A percentile compares a stretch with the other conserved stretches of the same genome.
Conservation (phyloP, 176 grass and related monocot genomes). For the Typha latifolia region DNA sequence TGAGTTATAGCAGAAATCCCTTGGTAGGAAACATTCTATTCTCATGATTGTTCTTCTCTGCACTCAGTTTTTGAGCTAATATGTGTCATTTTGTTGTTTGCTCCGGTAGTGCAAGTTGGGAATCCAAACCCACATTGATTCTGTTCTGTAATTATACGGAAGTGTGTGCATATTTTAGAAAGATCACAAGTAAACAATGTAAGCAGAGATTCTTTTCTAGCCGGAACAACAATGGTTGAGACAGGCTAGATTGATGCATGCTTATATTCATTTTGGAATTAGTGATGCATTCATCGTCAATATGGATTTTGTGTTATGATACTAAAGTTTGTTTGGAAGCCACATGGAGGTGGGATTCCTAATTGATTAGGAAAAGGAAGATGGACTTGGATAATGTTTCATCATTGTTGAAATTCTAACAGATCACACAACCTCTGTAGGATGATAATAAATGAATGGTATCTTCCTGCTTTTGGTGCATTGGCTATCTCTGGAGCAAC, state of each 20-base stretch:
- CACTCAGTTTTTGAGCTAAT: too few species aligned
- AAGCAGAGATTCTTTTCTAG: background rate
- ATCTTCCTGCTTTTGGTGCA: slow-evolving; percentile 77
- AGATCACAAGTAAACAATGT: background rate
- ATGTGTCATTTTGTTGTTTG: too few species aligned
- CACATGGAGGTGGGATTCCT: background rate
- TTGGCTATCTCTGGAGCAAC: slow-evolving; percentile 72
- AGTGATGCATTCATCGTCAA: background rate
- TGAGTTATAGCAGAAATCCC: too few species aligned
- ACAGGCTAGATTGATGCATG: background rate
- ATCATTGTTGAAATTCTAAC: slow-evolving; percentile 17
- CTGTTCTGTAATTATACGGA: background rate
- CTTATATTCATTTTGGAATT: background rate
- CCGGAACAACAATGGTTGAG: background rate
- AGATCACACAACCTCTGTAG: slow-evolving; percentile 24
- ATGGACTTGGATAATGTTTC: background rate
- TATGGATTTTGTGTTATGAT: background rate
- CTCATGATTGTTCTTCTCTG: too few species aligned
- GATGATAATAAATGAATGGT: slow-evolving; percentile 91
- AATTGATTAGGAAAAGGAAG: background rate
- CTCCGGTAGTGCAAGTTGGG: background rate
- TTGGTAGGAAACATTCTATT: too few species aligned
- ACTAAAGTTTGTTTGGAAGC: background rate
- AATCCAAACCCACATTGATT: background rate
- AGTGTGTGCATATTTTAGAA: background rate